Percentiles rank a stretch among this genome's conserved stretches.
phyloP scores from a whole-genome alignment of 2,329 filamentous ascomycete species.

The Sclerotinia sclerotiorum region DNA sequence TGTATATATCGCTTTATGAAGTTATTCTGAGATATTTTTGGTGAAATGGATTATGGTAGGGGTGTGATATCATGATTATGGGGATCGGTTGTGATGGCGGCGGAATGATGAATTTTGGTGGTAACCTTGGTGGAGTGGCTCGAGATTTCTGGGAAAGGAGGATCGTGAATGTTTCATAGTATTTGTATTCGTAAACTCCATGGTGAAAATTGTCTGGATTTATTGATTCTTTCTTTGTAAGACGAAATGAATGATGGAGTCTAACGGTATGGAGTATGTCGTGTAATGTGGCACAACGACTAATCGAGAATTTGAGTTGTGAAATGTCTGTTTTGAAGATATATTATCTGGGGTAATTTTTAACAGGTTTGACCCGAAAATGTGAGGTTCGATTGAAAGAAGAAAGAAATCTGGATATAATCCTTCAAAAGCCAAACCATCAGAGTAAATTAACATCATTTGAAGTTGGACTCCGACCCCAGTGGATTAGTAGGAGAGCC shows the following conservation, averaged over 20 bases:
- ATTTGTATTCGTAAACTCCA: not conserved
- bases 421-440: not conserved
- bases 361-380: not conserved
- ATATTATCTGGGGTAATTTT: not conserved
- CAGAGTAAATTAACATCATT: not conserved
- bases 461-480: not conserved
- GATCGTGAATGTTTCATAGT: not conserved
- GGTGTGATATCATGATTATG: not conserved
- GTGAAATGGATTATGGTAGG: not conserved
- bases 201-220: not conserved
- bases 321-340: not conserved
- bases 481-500: not conserved
- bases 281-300: not conserved
- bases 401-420: not conserved
- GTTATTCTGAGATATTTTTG: conserved; percentile 8
- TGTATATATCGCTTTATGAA: not conserved
- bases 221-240: not conserved
- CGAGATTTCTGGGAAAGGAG: not conserved
- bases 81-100: not conserved
- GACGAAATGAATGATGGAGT: not conserved
- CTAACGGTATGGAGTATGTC: not conserved
- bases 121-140: not conserved
- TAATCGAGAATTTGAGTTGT: not conserved
- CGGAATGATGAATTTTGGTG: not conserved
- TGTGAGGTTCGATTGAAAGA: not conserved